phyloP scores from a whole-genome alignment of 2,329 filamentous ascomycete genomes.

The Microcyclospora pomicola region DNA sequence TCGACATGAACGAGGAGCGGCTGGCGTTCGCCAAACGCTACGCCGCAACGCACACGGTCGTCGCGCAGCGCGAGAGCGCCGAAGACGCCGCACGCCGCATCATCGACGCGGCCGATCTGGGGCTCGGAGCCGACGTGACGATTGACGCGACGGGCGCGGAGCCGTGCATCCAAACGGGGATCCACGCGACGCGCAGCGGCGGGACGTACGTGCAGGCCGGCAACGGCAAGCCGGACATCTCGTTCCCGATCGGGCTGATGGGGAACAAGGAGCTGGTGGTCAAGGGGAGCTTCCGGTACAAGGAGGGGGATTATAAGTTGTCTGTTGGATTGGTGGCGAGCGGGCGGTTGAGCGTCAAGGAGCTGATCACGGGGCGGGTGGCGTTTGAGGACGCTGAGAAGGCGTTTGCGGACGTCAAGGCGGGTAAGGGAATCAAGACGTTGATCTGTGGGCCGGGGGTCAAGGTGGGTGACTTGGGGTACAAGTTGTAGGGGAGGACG shows the following conservation, averaged over 20 bases:
- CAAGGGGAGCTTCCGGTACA: constrained; percentile 82
- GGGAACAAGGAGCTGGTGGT: constrained; percentile 81
- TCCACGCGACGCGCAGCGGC: constrained; percentile 34
- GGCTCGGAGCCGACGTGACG: constrained; percentile 33
- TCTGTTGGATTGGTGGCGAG: constrained; percentile 62
- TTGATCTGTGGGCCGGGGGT: constrained; percentile 27
- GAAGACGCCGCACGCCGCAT: constrained; percentile 63
- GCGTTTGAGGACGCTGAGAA: constrained; percentile 69
- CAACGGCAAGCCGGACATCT: constrained; percentile 80
- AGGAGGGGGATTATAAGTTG: constrained; percentile 72
- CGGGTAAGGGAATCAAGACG: constrained; percentile 61
- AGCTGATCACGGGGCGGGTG: constrained; percentile 64
- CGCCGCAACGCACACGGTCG: constrained; percentile 57
- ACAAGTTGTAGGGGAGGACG: too few relatives aligned
- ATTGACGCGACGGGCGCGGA: constrained; percentile 37
- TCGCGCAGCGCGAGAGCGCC: constrained; percentile 44
- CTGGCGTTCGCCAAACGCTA: constrained; percentile 66
- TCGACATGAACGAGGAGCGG: constrained; percentile 72
- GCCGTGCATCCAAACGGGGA: constrained; percentile 35
- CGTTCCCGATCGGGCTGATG: constrained; percentile 80
- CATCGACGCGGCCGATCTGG: constrained; percentile 48
- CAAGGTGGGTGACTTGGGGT: too few relatives aligned
- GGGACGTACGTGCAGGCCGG: constrained; percentile 60
- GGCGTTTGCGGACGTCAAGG: constrained; percentile 76
- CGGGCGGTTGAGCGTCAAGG: constrained; percentile 61